Percentiles rank a stretch among this genome's conserved stretches.
Conservation (phyloP, 2,329 filamentous ascomycete genomes). For the Orbilia blumenaviensis region DNA sequence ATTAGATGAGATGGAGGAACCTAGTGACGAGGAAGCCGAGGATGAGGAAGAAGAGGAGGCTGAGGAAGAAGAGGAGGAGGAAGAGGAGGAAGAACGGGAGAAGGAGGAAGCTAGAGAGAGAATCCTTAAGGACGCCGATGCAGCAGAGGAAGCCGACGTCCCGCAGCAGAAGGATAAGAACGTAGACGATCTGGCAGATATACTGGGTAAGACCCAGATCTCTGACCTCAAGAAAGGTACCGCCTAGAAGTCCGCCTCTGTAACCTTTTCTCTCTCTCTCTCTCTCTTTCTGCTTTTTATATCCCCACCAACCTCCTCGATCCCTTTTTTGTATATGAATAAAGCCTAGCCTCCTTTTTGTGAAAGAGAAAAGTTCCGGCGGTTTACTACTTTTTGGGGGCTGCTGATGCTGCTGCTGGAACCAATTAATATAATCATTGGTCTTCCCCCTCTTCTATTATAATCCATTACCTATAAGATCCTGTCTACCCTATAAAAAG, state of each 20-base stretch:
- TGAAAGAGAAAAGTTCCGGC: no score
- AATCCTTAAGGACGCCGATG: conserved; percentile 76
- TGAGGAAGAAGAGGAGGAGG: conserved; percentile 71
- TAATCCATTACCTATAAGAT: no score
- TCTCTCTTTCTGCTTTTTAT: neutral
- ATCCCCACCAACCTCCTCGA: neutral
- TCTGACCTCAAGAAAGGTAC: conserved; percentile 33
- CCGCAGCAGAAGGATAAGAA: conserved; percentile 67
- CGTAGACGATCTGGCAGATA: conserved; percentile 57
- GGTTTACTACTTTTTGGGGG: no score
- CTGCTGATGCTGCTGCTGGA: no score
- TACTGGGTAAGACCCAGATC: conserved; percentile 55
- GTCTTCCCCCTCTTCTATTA: neutral
- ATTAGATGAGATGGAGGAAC: conserved; percentile 83
- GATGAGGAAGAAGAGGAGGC: conserved; percentile 76
- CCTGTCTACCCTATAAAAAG: no score
- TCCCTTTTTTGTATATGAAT: conserved; percentile 12
- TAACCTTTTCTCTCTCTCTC: neutral
- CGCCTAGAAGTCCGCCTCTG: no score
- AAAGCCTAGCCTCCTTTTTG: neutral
- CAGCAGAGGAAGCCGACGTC: conserved; percentile 78
- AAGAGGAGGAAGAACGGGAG: conserved; percentile 66
- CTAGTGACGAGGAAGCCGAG: conserved; percentile 73
- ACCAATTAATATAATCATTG: neutral
- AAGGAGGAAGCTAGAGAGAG: conserved; percentile 76